Evolutionary conservation across 768 basidiomycete species (phyloP).

Genomic region (Tephrocybe sp.): DNA sequence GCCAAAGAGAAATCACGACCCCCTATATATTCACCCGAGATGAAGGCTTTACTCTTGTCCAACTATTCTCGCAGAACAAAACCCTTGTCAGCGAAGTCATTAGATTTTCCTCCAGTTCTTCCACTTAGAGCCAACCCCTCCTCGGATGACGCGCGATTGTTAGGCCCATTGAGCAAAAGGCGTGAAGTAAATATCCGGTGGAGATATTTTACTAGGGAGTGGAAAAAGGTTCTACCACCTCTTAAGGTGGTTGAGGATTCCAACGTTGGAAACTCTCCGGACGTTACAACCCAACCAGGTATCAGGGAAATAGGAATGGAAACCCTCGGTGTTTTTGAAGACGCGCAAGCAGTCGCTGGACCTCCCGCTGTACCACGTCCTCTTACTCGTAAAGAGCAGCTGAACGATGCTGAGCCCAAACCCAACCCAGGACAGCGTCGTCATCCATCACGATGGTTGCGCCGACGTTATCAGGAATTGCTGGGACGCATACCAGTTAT

Average conservation of each 20-base stretch:
- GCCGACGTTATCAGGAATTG: constrained; percentile 57
- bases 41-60: constrained; percentile 61
- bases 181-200: constrained; percentile 71
- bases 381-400: constrained; percentile 33
- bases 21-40: constrained; percentile 62
- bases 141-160: constrained; percentile 55
- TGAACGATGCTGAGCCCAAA: not conserved
- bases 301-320: constrained; percentile 41
- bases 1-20: constrained; percentile 53
- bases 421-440: constrained; percentile 5
- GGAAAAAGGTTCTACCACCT: constrained; percentile 57
- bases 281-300: constrained; percentile 19
- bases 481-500: constrained; percentile 60
- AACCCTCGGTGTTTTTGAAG: constrained; percentile 38
- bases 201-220: constrained; percentile 57
- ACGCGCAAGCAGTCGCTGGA: constrained; percentile 45
- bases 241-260: constrained; percentile 42
- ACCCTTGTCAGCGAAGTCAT: constrained; percentile 36
- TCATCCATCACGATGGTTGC: constrained; percentile 47
- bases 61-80: constrained; percentile 42
- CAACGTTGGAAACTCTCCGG: constrained; percentile 7
- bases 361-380: constrained; percentile 23
- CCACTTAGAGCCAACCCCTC: constrained; percentile 54
- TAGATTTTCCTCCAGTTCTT: constrained; percentile 52
- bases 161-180: constrained; percentile 71